Conservation (phyloP, 2,329 filamentous ascomycete genomes). For the Fusarium sp. region DNA sequence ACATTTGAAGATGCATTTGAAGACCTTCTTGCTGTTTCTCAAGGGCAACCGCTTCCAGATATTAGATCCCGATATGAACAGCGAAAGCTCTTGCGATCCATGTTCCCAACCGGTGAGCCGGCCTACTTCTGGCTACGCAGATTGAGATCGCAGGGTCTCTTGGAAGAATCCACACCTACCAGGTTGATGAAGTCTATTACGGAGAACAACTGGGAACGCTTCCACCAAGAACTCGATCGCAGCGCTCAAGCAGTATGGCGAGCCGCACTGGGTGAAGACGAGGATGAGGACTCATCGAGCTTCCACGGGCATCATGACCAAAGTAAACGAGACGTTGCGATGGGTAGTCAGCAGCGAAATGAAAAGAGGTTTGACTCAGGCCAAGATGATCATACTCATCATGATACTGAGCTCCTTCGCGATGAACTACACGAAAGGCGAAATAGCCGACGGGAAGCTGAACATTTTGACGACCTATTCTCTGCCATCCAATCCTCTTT, state of each 20-base stretch:
- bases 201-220: constrained; percentile 44
- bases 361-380: constrained; percentile 12
- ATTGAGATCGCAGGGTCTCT: constrained; percentile 53
- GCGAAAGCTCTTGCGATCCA: constrained; percentile 51
- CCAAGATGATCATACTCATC: constrained; percentile 5
- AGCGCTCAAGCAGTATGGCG: constrained; percentile 47
- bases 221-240: constrained; percentile 49
- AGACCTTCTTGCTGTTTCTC: constrained; percentile 63
- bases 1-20: constrained; percentile 69
- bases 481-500: constrained; percentile 52
- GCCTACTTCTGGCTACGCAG: constrained; percentile 56
- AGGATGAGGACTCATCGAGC: constrained; percentile 18
- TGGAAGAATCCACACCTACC: constrained; percentile 47
- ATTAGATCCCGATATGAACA: constrained; percentile 52
- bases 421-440: constrained; percentile 14
- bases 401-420: constrained; percentile 7
- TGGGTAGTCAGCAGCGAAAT: constrained; percentile 1
- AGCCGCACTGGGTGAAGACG: constrained; percentile 24
- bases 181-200: constrained; percentile 26
- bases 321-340: neutral
- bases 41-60: constrained; percentile 55
- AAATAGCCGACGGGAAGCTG: constrained; percentile 38
- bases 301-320: constrained; percentile 18
- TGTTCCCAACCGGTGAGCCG: constrained; percentile 56
- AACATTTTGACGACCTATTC: constrained; percentile 57